phyloP scores from a whole-genome alignment of 192 early-diverging fungal genomes.

The Entrophospora sp. region DNA sequence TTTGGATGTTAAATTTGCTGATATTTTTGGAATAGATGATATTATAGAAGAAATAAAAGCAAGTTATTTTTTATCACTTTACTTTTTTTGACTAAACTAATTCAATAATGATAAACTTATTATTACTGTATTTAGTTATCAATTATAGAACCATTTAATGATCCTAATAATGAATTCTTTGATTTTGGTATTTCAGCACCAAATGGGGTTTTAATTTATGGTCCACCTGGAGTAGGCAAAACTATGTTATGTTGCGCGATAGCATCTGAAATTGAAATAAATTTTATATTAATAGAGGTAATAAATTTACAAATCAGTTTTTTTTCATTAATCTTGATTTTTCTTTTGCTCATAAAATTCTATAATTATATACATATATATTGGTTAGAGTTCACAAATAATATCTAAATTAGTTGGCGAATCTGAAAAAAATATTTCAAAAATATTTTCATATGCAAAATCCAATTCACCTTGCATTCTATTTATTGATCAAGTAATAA shows the following conservation, averaged over 20 bases:
- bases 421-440: slow-evolving; percentile 77
- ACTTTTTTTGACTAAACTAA: slow-evolving; percentile 18
- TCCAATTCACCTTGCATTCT: slow-evolving; percentile 80
- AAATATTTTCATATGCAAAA: slow-evolving; percentile 75
- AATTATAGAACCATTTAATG: slow-evolving; percentile 46
- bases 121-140: slow-evolving; percentile 28
- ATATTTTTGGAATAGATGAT: slow-evolving; percentile 72
- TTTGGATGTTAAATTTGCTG: slow-evolving; percentile 51
- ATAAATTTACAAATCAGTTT: neutral
- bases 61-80: slow-evolving; percentile 30
- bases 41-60: slow-evolving; percentile 55
- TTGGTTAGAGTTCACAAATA: slow-evolving; percentile 72
- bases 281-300: slow-evolving; percentile 78
- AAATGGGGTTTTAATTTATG: slow-evolving; percentile 75
- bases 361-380: no score
- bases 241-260: slow-evolving; percentile 81
- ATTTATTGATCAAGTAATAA: slow-evolving; percentile 78
- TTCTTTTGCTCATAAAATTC: no score
- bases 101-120: neutral
- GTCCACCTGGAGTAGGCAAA: slow-evolving; percentile 86
- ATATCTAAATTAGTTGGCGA: slow-evolving; percentile 92
- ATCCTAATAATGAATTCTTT: slow-evolving; percentile 40
- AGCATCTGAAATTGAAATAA: slow-evolving; percentile 67
- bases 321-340: neutral
- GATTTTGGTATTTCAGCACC: slow-evolving; percentile 63